Evolutionary conservation across 1,284 basidiomycete species (phyloP).

Genomic region (Ganoderma resinaceum): DNA sequence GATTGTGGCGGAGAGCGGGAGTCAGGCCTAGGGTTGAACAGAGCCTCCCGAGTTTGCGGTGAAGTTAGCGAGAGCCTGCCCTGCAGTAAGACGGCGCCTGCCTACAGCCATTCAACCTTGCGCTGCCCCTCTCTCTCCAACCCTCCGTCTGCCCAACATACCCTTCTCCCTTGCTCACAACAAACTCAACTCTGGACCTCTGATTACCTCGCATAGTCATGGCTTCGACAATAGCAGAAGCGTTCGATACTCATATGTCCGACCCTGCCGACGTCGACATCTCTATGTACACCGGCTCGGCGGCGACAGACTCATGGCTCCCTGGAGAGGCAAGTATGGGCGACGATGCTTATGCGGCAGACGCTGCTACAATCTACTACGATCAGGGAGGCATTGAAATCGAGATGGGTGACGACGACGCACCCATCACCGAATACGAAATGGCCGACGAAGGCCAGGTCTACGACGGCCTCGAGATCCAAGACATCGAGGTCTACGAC

Average conservation of each 20-base stretch:
- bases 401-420: constrained; percentile 71
- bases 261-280: constrained; percentile 70
- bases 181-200: constrained; percentile 1
- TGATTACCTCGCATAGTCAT: constrained; percentile 35
- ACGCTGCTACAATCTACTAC: constrained; percentile 37
- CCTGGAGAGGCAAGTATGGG: constrained; percentile 68
- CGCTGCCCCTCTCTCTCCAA: neutral
- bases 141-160: neutral
- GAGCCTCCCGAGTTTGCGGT: neutral
- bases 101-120: neutral
- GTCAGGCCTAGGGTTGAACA: neutral
- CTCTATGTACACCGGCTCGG: constrained; percentile 56
- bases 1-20: constrained; percentile 11
- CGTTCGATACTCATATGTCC: constrained; percentile 71
- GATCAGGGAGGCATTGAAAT: constrained; percentile 62
- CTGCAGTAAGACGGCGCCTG: constrained; percentile 5
- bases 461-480: constrained; percentile 43
- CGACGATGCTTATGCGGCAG: constrained; percentile 50
- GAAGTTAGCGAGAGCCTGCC: constrained; percentile 23
- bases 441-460: constrained; percentile 65
- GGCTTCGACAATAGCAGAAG: constrained; percentile 50
- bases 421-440: constrained; percentile 68
- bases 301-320: constrained; percentile 59
- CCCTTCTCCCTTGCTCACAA: neutral
- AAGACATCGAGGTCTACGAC: constrained; percentile 69